These are phyloP conservation scores for Emmonsiellopsis sp. DNA, from an alignment of 2,329 filamentous ascomycete genomes.

Conservation along the genomic window DNA sequence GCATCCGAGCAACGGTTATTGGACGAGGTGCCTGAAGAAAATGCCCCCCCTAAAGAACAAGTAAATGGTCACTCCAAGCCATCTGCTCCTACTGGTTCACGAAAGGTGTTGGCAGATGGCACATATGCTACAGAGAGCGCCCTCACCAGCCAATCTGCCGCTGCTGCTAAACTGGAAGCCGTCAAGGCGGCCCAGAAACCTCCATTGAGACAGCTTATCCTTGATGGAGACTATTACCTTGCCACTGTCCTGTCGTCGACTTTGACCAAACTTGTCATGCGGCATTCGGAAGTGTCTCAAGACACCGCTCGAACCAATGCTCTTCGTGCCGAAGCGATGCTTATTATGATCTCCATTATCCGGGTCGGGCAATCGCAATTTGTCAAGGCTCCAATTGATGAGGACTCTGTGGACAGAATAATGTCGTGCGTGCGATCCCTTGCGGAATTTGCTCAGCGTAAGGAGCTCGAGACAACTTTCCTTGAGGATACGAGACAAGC, in stretches of 20 bases:
- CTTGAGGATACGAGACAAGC: slow-evolving; percentile 90
- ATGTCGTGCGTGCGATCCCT: slow-evolving; percentile 95
- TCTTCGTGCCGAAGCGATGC: slow-evolving; percentile 90
- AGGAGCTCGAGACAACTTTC: slow-evolving; percentile 86
- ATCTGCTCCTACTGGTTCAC: slow-evolving; percentile 68
- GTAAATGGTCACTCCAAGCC: slow-evolving; percentile 72
- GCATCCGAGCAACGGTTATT: slow-evolving; percentile 87
- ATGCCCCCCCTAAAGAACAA: slow-evolving; percentile 57
- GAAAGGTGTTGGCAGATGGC: slow-evolving; percentile 88
- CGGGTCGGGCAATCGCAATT: slow-evolving; percentile 98
- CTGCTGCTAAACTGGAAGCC: slow-evolving; percentile 84
- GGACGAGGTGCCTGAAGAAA: slow-evolving; percentile 68
- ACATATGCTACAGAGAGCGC: slow-evolving; percentile 97
- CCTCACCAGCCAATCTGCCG: slow-evolving; percentile 82
- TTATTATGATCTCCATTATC: slow-evolving; percentile 99
- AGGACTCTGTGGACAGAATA: slow-evolving; percentile 95
- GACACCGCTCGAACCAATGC: slow-evolving; percentile 85
- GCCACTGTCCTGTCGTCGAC: slow-evolving; percentile 92
- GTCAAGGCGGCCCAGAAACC: slow-evolving; percentile 97
- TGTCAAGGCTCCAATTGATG: slow-evolving; percentile 92
- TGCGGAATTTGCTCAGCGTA: slow-evolving; percentile 80
- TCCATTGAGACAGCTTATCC: slow-evolving; percentile 83
- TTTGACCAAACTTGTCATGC: slow-evolving; percentile 95
- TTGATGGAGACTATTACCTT: slow-evolving; percentile 95
- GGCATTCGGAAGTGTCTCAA: slow-evolving; percentile 83